Evolutionary conservation across 306 rosid species (phyloP).

Genomic region (Pyrus bretschneideri): DNA sequence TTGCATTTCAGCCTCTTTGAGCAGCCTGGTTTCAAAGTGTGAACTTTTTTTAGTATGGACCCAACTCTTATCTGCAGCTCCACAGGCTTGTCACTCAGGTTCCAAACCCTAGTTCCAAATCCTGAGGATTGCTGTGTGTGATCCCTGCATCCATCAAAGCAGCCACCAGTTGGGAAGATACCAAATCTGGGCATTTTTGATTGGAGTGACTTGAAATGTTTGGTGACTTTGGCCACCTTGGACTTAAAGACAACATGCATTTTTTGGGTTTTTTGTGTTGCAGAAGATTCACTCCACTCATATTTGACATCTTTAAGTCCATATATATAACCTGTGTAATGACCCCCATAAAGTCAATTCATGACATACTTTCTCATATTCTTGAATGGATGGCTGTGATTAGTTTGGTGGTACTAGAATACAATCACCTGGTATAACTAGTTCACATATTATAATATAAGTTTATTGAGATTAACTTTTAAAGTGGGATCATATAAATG

Average conservation of each 20-base stretch:
- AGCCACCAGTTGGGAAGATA: slow-evolving; percentile 50
- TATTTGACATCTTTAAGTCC: background rate
- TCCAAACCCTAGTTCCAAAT: slow-evolving; percentile 84
- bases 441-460: too few relatives aligned
- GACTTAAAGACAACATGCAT: slow-evolving; percentile 24
- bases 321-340: background rate
- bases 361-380: background rate
- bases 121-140: slow-evolving; percentile 57
- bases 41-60: slow-evolving; percentile 69
- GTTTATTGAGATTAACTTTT: too few relatives aligned
- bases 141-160: slow-evolving; percentile 75
- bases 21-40: slow-evolving; percentile 74
- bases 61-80: slow-evolving; percentile 96
- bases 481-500: background rate
- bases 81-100: slow-evolving; percentile 72
- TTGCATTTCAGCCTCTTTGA: slow-evolving; percentile 80
- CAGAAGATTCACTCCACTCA: background rate
- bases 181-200: slow-evolving; percentile 39
- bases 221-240: slow-evolving; percentile 17
- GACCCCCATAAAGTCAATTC: slow-evolving; percentile 5
- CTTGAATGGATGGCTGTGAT: slow-evolving; percentile 7
- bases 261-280: background rate
- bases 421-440: too few relatives aligned
- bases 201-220: slow-evolving; percentile 18
- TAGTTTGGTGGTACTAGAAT: background rate